Evolutionary conservation across 106 monocot genomes (phyloP), one percentile per base, ranked within the genome.

Genomic region (Phalaenopsis equestris): DNA sequence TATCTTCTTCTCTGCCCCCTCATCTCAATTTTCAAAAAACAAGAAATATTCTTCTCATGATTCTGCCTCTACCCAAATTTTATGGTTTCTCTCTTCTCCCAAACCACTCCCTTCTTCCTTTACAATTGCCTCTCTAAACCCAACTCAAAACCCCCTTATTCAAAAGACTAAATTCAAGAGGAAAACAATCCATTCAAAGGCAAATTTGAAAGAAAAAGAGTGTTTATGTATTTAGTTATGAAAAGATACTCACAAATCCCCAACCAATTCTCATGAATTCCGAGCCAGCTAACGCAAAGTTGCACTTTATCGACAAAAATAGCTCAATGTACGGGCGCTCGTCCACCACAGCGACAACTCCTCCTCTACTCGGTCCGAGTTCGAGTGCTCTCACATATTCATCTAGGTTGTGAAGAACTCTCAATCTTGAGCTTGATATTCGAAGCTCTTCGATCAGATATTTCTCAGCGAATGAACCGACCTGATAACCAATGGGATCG

Each of bases 191-290:
- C 21, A 64, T 64, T 70, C 30, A 38, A 61, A 70, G 38, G 30
- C 38, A 70, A 39, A 12, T 70, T 61, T 39, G 38, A 39, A 14
- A 70, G 70, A 70, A 39, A 39, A 70, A 15, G 38, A 39, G 3
- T 39, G 0, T 39, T 45, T 70, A 70, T 70, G 70, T 4, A 70
- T 70, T 39, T 38, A 70, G 15, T 38, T 43, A 4, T 52, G 38
- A 56, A 39, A 67, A 82, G 11, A 37, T 80, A 87, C 95, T 90
- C 83, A 96, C 95, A 80, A 96, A 96, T 58, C 95, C 95, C 95
- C 95, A 96, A 18, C 95, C 93, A 47, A 74, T 90, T 84, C 75
- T 96, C 37, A 93, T 96, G 77, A 96, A 96, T 12, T 96, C 93
- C 21, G 86, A 82, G 48, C 95, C 95, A 4, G 88, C 79, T 65